These are phyloP conservation scores for Chytridium lagenaria DNA, from an alignment of 371 early-diverging fungal species.

Conservation along the genomic window DNA sequence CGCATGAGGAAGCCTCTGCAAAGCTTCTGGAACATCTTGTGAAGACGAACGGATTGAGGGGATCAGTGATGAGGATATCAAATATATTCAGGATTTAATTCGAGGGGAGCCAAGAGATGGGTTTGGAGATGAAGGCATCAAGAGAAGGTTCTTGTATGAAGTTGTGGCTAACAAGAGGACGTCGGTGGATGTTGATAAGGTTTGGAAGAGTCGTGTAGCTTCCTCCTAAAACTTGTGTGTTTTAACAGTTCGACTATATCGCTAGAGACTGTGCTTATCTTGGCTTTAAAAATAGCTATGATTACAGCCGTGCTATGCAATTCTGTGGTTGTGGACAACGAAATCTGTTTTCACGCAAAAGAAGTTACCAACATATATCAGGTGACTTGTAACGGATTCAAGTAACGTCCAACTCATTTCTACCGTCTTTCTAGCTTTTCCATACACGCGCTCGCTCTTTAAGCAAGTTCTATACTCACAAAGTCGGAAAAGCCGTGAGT, in stretches of 20 bases:
- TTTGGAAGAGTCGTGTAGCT: not conserved
- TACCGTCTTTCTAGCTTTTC: constrained; percentile 64
- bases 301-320: constrained; percentile 84
- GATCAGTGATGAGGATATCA: constrained; percentile 56
- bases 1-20: constrained; percentile 88
- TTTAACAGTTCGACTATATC: constrained; percentile 91
- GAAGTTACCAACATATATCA: constrained; percentile 59
- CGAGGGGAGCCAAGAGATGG: constrained; percentile 63
- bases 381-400: too few relatives aligned
- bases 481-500: constrained; percentile 60
- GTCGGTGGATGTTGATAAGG: constrained; percentile 94
- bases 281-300: constrained; percentile 81
- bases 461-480: constrained; percentile 91
- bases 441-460: constrained; percentile 89
- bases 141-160: constrained; percentile 81
- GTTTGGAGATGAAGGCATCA: constrained; percentile 24
- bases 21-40: constrained; percentile 89
- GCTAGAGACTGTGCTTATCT: constrained; percentile 88
- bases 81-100: constrained; percentile 86
- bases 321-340: too few relatives aligned
- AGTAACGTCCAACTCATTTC: constrained; percentile 40
- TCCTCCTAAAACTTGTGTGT: not conserved
- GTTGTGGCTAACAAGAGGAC: constrained; percentile 95
- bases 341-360: constrained; percentile 82
- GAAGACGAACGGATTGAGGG: constrained; percentile 81